Conservation (phyloP, 305 asterid species). For the Fraxinus ornus region DNA sequence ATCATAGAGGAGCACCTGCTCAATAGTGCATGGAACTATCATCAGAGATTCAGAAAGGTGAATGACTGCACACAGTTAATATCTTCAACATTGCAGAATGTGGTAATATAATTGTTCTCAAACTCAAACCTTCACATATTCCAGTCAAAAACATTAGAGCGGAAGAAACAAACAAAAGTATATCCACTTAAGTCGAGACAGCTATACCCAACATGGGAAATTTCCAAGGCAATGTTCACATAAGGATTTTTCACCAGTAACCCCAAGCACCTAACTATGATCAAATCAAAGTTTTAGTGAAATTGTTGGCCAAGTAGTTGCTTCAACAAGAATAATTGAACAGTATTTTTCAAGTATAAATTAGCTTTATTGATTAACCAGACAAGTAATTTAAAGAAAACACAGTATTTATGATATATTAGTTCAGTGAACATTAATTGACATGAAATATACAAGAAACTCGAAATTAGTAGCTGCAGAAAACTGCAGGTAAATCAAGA, state of each 20-base stretch:
- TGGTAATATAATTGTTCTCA: not conserved
- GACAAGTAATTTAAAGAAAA: not conserved
- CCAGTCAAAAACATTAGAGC: not conserved
- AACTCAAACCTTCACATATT: not conserved
- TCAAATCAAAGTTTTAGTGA: not conserved
- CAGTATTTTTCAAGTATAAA: not conserved
- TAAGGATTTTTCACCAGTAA: not conserved
- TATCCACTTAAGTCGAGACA: not conserved
- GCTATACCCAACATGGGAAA: not conserved
- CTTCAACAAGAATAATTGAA: not conserved
- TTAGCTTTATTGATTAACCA: not conserved
- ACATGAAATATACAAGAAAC: not conserved
- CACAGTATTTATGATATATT: not conserved
- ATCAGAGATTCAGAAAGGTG: conserved; percentile 12
- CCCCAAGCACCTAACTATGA: not conserved
- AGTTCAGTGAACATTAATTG: not conserved
- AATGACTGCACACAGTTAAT: not conserved
- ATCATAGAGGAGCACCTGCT: conserved; percentile 88
- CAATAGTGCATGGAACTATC: conserved; percentile 22
- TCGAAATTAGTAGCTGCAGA: not conserved
- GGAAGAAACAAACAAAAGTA: not conserved
- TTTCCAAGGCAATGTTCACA: not conserved
- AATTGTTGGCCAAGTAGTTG: not conserved
- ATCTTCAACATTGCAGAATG: not conserved
- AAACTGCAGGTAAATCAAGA: not conserved